Conservation (phyloP, 352 stramenopile species). For the Phytophthora cactorum region DNA sequence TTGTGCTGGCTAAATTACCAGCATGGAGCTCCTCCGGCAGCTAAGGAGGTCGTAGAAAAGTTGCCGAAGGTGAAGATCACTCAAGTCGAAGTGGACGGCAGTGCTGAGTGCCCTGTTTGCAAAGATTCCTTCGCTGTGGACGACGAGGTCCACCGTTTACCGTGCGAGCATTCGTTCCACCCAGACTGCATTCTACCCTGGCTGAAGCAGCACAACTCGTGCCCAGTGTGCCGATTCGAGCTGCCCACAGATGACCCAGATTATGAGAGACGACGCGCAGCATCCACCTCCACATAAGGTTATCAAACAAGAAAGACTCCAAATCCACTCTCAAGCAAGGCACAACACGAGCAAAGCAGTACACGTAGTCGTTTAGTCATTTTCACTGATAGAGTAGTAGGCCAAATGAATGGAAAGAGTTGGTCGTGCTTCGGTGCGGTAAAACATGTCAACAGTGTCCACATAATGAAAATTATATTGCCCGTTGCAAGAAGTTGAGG, state of each 20-base stretch:
- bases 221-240: constrained; percentile 84
- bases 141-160: constrained; percentile 76
- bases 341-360: constrained; percentile 20
- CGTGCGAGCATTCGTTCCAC: constrained; percentile 83
- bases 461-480: too few relatives aligned
- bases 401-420: constrained; percentile 27
- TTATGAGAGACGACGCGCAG: constrained; percentile 68
- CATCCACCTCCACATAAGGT: constrained; percentile 30
- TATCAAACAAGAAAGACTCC: constrained; percentile 2
- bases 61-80: constrained; percentile 78
- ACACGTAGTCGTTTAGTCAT: constrained; percentile 24
- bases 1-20: constrained; percentile 27
- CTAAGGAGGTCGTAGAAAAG: constrained; percentile 79
- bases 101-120: constrained; percentile 85
- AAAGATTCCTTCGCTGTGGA: constrained; percentile 86
- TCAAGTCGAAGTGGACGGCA: constrained; percentile 75
- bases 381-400: constrained; percentile 42
- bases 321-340: constrained; percentile 14
- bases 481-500: not conserved
- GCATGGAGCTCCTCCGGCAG: constrained; percentile 79
- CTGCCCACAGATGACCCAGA: constrained; percentile 85
- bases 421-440: constrained; percentile 12
- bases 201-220: constrained; percentile 91
- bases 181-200: constrained; percentile 88
- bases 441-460: not conserved